Evolutionary conservation across 2,329 filamentous ascomycete species (phyloP).

Genomic region (Thielaviopsis populi): DNA sequence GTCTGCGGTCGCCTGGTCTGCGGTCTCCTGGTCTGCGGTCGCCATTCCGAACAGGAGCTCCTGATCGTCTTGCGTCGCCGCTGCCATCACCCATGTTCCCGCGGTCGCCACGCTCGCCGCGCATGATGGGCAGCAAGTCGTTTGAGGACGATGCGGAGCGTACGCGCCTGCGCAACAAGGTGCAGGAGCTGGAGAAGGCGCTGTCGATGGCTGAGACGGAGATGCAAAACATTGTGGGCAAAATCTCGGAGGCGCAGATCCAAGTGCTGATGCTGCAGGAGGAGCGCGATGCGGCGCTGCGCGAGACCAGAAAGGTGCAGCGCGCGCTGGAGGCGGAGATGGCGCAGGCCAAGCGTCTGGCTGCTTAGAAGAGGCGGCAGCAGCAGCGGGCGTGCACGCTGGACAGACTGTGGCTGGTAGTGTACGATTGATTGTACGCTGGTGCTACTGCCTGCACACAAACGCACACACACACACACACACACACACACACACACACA

Average conservation of each 20-base stretch:
- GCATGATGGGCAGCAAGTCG: constrained; percentile 42
- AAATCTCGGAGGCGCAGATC: constrained; percentile 70
- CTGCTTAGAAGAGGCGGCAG: neutral
- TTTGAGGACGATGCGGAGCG: constrained; percentile 62
- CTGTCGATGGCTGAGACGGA: constrained; percentile 45
- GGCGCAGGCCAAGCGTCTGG: constrained; percentile 13
- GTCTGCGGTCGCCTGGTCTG: constrained; percentile 20
- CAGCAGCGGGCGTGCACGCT: no score
- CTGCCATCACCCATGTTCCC: constrained; percentile 25
- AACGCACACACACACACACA: neutral
- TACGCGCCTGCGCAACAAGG: constrained; percentile 58
- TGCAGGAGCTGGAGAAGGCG: constrained; percentile 73
- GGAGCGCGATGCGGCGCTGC: constrained; percentile 58
- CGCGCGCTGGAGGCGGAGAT: constrained; percentile 49
- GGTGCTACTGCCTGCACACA: neutral
- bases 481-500: neutral
- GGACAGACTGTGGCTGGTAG: no score
- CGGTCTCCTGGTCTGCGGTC: constrained; percentile 8
- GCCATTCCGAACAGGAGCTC: constrained; percentile 19
- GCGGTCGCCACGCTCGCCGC: constrained; percentile 30
- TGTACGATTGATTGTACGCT: neutral
- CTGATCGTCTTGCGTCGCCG: constrained; percentile 23
- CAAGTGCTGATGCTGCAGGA: constrained; percentile 68
- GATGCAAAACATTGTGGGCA: constrained; percentile 67
- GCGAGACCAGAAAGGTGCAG: constrained; percentile 55